Evolutionary conservation across 208 protist species (phyloP).

Genomic region (Naegleria fowleri): DNA sequence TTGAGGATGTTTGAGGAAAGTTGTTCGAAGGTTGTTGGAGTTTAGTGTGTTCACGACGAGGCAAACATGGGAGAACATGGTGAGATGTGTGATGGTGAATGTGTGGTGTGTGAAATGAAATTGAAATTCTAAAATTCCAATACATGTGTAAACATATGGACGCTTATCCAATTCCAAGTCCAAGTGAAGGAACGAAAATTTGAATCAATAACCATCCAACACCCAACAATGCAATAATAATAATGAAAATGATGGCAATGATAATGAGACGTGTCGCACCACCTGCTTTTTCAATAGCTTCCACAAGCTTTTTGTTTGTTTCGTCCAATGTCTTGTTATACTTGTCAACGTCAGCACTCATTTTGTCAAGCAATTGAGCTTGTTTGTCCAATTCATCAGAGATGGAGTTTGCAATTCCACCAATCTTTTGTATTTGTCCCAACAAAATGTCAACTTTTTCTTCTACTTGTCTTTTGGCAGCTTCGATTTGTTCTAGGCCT

Average conservation of each 20-base stretch:
- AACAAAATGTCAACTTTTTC: neutral
- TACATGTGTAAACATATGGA: too few species aligned
- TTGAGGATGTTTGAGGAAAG: too few species aligned
- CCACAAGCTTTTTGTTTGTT: neutral
- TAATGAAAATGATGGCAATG: neutral
- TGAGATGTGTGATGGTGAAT: too few species aligned
- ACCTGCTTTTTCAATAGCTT: neutral
- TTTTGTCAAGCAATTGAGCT: neutral
- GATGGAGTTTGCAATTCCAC: neutral
- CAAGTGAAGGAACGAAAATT: neutral
- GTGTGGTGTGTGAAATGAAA: too few species aligned
- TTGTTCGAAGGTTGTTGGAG: too few species aligned
- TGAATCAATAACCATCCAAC: neutral
- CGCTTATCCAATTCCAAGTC: neutral
- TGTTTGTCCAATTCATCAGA: neutral
- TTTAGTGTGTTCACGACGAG: too few species aligned
- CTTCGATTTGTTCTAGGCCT: conserved; percentile 14
- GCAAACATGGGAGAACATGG: too few species aligned
- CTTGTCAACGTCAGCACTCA: neutral
- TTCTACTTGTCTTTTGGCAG: neutral
- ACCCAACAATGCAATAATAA: conserved; percentile 1
- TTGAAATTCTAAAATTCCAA: too few species aligned
- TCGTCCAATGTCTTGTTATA: neutral
- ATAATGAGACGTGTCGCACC: neutral
- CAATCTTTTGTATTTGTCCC: neutral